Base-by-base conservation (phyloP, 176 grass and related monocot genomes). In the Eremochloa ophiuroides region DNA sequence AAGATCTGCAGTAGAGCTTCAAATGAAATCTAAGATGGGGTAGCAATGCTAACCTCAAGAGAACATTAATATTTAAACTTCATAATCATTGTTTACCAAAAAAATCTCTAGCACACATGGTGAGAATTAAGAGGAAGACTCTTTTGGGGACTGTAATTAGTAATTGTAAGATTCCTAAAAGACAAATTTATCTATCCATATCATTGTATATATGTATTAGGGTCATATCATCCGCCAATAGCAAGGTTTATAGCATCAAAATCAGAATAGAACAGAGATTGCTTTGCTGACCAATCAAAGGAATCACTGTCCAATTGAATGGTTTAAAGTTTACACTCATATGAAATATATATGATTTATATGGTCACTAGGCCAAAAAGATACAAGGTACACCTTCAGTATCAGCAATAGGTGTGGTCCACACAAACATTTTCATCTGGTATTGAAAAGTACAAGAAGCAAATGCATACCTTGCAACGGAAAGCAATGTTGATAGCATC, bases 401-500 rank as follows among this genome's bases (percentile, higher is more conserved):
- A 66, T 30, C 63, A 82, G 74, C 25, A 78, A 33, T 42, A 35
- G 6, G 3, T 53, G 29, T 50, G 26, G 25, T 29, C 26, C 38
- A 22, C 11, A 17, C 8, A 75, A 81, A 53, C 20, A 63, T 61
- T 53, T 9, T 35, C 10, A 35, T 7, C 66, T 2, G 42, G 69
- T 59, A 65, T 5, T 51, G 61, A 10, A 29, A 68, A 78, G 20
- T 17, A 67, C 10, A 83, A 5, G 33, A 50, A 69, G 79, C 16
- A 85, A 76, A 88, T 70, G 80, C 84, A 89, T 73, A 98, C 92
- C 88, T 98, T 98, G 92, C 95, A 98, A 15, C 90, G 90, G 38
- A 94, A 93, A 85, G 95, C 95, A 81, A 98, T 94, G 86, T 98
- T 98, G 83, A 98, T 98, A 81, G 92, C 95, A 89, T 98, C 95